phyloP scores from a whole-genome alignment of 1,284 basidiomycete genomes.

The Neonothopanus nambi region DNA sequence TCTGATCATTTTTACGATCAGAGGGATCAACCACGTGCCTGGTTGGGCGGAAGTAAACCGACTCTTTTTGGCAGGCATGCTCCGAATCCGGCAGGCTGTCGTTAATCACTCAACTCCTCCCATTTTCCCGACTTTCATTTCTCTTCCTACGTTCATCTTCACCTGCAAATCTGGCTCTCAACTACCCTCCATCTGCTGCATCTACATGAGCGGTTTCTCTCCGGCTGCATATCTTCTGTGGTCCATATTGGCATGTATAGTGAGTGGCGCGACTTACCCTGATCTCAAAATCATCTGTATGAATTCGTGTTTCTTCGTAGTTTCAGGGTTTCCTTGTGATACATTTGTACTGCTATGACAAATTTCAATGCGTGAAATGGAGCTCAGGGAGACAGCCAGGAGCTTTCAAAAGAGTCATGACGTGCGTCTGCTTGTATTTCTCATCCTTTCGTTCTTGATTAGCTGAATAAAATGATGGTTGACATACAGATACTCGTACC shows the following conservation, averaged over 20 bases:
- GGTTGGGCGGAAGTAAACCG: too few species aligned
- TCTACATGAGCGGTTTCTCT: constrained; percentile 64
- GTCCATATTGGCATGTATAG: constrained; percentile 64
- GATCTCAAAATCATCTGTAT: neutral
- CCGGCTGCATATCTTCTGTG: constrained; percentile 69
- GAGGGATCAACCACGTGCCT: too few species aligned
- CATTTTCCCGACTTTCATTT: constrained; percentile 2
- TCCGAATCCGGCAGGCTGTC: too few species aligned
- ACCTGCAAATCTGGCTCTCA: constrained; percentile 35
- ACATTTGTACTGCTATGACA: constrained; percentile 75
- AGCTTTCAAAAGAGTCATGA: constrained; percentile 80
- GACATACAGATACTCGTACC: constrained; percentile 64
- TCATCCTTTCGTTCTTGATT: neutral
- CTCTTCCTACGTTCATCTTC: neutral
- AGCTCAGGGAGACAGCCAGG: constrained; percentile 69
- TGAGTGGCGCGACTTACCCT: constrained; percentile 33
- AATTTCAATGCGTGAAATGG: constrained; percentile 72
- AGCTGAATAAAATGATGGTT: neutral
- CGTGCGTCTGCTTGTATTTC: constrained; percentile 44
- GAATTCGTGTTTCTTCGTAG: constrained; percentile 32
- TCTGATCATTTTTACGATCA: too few species aligned
- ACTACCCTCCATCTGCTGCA: constrained; percentile 22
- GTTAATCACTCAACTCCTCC: neutral
- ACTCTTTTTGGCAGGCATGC: too few species aligned
- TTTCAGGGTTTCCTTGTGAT: constrained; percentile 64